A percentile compares a stretch with the other conserved stretches of the same genome.
These are phyloP conservation scores for Candida frijolesensis DNA, from an alignment of 1,139 yeast genomes.

Conservation along the genomic window DNA sequence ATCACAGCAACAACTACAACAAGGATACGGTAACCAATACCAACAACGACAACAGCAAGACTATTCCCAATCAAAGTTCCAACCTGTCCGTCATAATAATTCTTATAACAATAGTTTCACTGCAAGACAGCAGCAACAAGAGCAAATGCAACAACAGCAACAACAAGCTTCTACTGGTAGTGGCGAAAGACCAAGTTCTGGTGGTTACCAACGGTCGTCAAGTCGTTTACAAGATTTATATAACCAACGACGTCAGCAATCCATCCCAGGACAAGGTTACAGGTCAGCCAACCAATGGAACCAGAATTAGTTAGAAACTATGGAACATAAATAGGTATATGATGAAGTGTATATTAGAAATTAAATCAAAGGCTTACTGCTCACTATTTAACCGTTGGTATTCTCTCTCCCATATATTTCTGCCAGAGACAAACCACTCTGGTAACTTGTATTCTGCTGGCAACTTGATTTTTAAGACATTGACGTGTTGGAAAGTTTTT, in stretches of 20 bases:
- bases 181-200: conserved; percentile 10
- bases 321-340: neutral
- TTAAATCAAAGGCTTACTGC: neutral
- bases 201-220: conserved; percentile 33
- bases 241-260: conserved; percentile 45
- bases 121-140: conserved; percentile 19
- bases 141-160: conserved; percentile 12
- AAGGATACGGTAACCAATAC: conserved; percentile 7
- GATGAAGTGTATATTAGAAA: neutral
- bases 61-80: conserved; percentile 20
- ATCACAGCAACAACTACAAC: conserved; percentile 11
- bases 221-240: conserved; percentile 47
- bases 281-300: conserved; percentile 16
- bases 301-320: neutral
- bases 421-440: conserved; percentile 65
- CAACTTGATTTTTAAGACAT: conserved; percentile 48
- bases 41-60: conserved; percentile 8
- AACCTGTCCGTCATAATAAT: conserved; percentile 32
- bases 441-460: conserved; percentile 70
- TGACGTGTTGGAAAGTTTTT: conserved; percentile 37
- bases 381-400: conserved; percentile 16
- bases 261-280: conserved; percentile 40
- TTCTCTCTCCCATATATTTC: conserved; percentile 62
- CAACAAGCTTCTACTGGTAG: neutral
- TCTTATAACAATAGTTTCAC: conserved; percentile 25